phyloP scores from a whole-genome alignment of 1,139 yeast genomes.

The Scheffersomyces cryptocercus region DNA sequence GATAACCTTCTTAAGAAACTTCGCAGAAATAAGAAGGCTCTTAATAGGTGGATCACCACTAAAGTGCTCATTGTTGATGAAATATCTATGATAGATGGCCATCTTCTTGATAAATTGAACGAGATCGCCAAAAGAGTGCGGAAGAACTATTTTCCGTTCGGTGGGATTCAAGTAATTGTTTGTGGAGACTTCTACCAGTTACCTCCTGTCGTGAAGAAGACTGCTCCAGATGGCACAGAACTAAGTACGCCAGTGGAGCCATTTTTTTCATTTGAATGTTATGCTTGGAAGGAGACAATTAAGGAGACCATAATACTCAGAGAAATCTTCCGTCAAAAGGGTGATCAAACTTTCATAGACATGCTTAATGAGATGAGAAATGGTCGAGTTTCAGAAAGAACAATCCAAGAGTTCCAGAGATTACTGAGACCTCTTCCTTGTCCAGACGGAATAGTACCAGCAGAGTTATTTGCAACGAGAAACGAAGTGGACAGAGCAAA shows the following conservation, averaged over 20 bases:
- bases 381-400: constrained; percentile 61
- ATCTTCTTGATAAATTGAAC: constrained; percentile 69
- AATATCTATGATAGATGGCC: constrained; percentile 85
- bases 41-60: constrained; percentile 60
- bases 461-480: constrained; percentile 84
- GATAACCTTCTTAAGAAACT: constrained; percentile 52
- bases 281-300: constrained; percentile 69
- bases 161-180: constrained; percentile 81
- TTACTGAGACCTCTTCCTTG: constrained; percentile 57
- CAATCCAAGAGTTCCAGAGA: constrained; percentile 54
- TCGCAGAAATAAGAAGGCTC: constrained; percentile 52
- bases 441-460: constrained; percentile 77
- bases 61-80: constrained; percentile 81
- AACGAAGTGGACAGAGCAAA: constrained; percentile 84
- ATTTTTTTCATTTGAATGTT: constrained; percentile 75
- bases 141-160: constrained; percentile 62
- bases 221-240: constrained; percentile 25
- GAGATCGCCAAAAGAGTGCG: constrained; percentile 61
- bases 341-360: constrained; percentile 71
- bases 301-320: constrained; percentile 65
- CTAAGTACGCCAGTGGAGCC: constrained; percentile 6
- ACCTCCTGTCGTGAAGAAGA: constrained; percentile 66
- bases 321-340: constrained; percentile 90
- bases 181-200: constrained; percentile 92
- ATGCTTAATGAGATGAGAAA: constrained; percentile 88